Percentiles rank a stretch among this genome's conserved stretches.
phyloP scores from a whole-genome alignment of 306 rosid genomes.

The Ormosia emarginata region DNA sequence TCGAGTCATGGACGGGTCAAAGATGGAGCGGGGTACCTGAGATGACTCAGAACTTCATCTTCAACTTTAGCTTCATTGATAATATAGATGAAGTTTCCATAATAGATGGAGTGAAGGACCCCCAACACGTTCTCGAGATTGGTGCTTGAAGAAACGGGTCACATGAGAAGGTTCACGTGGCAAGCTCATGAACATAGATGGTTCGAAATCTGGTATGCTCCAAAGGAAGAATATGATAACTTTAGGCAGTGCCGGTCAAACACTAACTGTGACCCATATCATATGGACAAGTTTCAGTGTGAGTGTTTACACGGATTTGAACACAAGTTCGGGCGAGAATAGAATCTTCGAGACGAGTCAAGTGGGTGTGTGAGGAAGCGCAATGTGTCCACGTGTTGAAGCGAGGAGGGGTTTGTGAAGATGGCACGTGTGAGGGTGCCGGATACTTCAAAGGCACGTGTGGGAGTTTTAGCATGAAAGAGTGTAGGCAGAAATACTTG shows the following conservation, averaged over 20 bases:
- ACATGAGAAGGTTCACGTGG: slow-evolving; percentile 45
- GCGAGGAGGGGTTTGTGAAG: slow-evolving; percentile 68
- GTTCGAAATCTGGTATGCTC: slow-evolving; percentile 36
- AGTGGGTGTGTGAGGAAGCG: slow-evolving; percentile 60
- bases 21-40: slow-evolving; percentile 46
- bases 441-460: slow-evolving; percentile 45
- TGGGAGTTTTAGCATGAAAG: slow-evolving; percentile 26
- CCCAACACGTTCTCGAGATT: slow-evolving; percentile 29
- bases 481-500: slow-evolving; percentile 44
- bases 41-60: slow-evolving; percentile 32
- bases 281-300: slow-evolving; percentile 25
- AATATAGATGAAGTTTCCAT: slow-evolving; percentile 13
- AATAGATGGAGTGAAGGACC: slow-evolving; percentile 23
- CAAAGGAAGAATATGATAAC: slow-evolving; percentile 42
- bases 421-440: slow-evolving; percentile 55
- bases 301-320: slow-evolving; percentile 40
- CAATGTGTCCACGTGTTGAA: slow-evolving; percentile 49
- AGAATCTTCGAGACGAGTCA: slow-evolving; percentile 54
- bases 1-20: slow-evolving; percentile 42
- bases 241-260: slow-evolving; percentile 36
- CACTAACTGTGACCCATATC: slow-evolving; percentile 39
- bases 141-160: slow-evolving; percentile 35
- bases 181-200: slow-evolving; percentile 14
- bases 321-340: slow-evolving; percentile 34
- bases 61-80: slow-evolving; percentile 12